These are phyloP conservation scores for Trifolium subterraneum DNA, from an alignment of 306 rosid genomes.

Conservation along the genomic window DNA sequence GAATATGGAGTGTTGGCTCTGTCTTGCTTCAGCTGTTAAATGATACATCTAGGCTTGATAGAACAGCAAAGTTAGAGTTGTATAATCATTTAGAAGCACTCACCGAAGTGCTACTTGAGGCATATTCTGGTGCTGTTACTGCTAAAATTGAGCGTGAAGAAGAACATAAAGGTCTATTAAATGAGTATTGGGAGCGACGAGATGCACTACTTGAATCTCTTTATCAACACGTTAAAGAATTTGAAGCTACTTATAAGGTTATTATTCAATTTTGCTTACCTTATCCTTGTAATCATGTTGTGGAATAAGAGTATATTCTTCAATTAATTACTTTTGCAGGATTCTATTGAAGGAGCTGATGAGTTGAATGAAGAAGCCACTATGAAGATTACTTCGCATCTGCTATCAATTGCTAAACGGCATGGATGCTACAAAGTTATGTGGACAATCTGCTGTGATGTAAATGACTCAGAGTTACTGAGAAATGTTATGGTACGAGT, in stretches of 20 bases:
- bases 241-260: slow-evolving; percentile 68
- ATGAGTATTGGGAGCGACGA: slow-evolving; percentile 88
- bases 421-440: slow-evolving; percentile 83
- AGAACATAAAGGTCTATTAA: slow-evolving; percentile 78
- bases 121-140: slow-evolving; percentile 85
- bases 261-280: slow-evolving; percentile 38
- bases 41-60: slow-evolving; percentile 71
- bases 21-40: slow-evolving; percentile 74
- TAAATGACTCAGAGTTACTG: slow-evolving; percentile 79
- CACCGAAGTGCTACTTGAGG: slow-evolving; percentile 83
- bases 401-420: slow-evolving; percentile 80
- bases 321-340: slow-evolving; percentile 60
- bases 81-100: slow-evolving; percentile 73
- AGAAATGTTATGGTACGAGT: slow-evolving; percentile 80
- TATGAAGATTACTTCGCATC: slow-evolving; percentile 61
- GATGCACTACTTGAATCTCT: slow-evolving; percentile 79
- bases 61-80: slow-evolving; percentile 65
- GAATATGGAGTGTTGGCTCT: slow-evolving; percentile 80
- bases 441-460: slow-evolving; percentile 85
- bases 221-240: slow-evolving; percentile 65
- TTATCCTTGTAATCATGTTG: slow-evolving; percentile 34
- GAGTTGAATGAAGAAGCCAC: slow-evolving; percentile 60
- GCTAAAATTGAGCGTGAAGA: slow-evolving; percentile 82
- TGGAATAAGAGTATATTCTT: slow-evolving; percentile 41
- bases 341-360: slow-evolving; percentile 55